These are phyloP conservation scores for Alternaria rosae DNA, from an alignment of 2,329 filamentous ascomycete species.

Conservation along the genomic window DNA sequence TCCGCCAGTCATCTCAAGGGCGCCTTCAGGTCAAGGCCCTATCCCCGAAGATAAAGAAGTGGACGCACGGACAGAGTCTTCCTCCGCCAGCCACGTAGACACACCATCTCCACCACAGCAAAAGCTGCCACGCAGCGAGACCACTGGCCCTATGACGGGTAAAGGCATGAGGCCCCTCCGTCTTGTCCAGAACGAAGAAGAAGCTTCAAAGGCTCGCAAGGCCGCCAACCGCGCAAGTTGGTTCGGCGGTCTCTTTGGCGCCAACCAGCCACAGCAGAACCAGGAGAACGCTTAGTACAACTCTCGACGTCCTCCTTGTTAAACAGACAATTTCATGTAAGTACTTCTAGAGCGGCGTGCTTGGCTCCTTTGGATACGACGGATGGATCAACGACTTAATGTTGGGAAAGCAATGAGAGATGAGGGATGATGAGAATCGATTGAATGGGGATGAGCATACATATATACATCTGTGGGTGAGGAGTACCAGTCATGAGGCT, in stretches of 20 bases:
- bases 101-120: constrained; percentile 61
- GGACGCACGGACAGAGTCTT: constrained; percentile 32
- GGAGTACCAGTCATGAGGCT: neutral
- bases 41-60: constrained; percentile 46
- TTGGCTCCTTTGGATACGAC: constrained; percentile 9
- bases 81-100: constrained; percentile 41
- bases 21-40: constrained; percentile 44
- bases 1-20: constrained; percentile 49
- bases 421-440: neutral
- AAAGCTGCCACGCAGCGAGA: constrained; percentile 58
- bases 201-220: constrained; percentile 50
- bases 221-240: constrained; percentile 56
- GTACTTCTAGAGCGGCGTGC: constrained; percentile 5
- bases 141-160: constrained; percentile 56
- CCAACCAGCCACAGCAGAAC: constrained; percentile 35
- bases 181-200: constrained; percentile 76
- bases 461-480: constrained; percentile 1
- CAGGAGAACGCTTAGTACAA: constrained; percentile 23
- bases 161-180: constrained; percentile 84
- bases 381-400: constrained; percentile 16
- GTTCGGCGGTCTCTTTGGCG: constrained; percentile 56
- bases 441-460: neutral
- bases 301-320: neutral
- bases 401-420: constrained; percentile 1
- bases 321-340: constrained; percentile 4